Conservation (phyloP, 805 yeast species). For the Nadsonia fulvescens region DNA sequence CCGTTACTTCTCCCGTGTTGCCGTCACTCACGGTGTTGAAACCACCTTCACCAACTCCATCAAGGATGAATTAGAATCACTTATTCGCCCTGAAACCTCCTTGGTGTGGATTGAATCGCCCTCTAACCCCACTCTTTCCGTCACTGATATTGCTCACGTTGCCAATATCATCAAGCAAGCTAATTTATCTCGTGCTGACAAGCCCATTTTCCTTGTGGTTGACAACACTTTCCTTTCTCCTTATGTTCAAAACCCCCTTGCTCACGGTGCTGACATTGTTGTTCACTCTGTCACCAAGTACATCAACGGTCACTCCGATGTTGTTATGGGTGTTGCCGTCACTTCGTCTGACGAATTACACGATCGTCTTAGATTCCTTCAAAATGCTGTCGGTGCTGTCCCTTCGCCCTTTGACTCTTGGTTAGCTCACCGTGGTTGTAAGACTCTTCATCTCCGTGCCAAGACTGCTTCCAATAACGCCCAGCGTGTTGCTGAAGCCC, state of each 20-base stretch:
- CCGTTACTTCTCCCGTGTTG: constrained; percentile 76
- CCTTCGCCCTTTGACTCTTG: constrained; percentile 85
- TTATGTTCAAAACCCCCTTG: constrained; percentile 69
- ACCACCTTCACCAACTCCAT: constrained; percentile 51
- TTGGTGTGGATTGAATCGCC: constrained; percentile 83
- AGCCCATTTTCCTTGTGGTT: constrained; percentile 40
- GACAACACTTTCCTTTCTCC: constrained; percentile 85
- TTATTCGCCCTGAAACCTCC: constrained; percentile 44
- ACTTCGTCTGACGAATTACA: constrained; percentile 43
- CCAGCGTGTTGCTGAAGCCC: constrained; percentile 46
- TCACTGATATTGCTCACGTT: constrained; percentile 57
- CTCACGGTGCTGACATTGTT: constrained; percentile 71
- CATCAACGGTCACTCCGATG: constrained; percentile 86
- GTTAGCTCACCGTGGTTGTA: constrained; percentile 85
- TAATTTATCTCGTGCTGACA: constrained; percentile 25
- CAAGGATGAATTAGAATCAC: constrained; percentile 34
- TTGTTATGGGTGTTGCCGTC: constrained; percentile 70
- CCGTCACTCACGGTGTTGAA: constrained; percentile 57
- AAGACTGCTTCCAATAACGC: constrained; percentile 54
- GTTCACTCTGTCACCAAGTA: constrained; percentile 82
- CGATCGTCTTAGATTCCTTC: constrained; percentile 55
- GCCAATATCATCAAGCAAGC: constrained; percentile 31
- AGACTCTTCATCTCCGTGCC: constrained; percentile 68
- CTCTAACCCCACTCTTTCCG: constrained; percentile 68
- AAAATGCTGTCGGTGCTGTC: constrained; percentile 75